Conservation (phyloP, 2,329 filamentous ascomycete genomes). For the Nemania sp. region DNA sequence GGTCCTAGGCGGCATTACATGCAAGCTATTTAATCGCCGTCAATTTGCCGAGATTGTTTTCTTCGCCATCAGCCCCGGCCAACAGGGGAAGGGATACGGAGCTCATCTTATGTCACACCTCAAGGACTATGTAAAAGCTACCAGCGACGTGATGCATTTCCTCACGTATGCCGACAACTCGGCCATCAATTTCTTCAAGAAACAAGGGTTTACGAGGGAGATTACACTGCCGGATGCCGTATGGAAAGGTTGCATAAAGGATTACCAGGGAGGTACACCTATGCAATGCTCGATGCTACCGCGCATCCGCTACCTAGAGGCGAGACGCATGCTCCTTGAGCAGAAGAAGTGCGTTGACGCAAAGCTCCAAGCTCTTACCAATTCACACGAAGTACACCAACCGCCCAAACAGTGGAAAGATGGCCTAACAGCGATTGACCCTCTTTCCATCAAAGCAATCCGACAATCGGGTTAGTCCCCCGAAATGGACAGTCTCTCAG, state of each 20-base stretch:
- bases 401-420: slow-evolving; percentile 89
- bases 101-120: slow-evolving; percentile 98
- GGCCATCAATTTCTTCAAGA: slow-evolving; percentile 98
- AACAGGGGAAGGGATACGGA: slow-evolving; percentile 98
- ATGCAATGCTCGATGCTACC: slow-evolving; percentile 99
- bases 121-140: slow-evolving; percentile 98
- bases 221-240: slow-evolving; percentile 89
- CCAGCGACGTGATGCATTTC: slow-evolving; percentile 97
- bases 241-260: slow-evolving; percentile 99
- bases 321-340: slow-evolving; percentile 92
- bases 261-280: slow-evolving; percentile 98
- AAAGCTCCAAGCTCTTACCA: slow-evolving; percentile 92
- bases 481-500: slow-evolving; percentile 96
- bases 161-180: slow-evolving; percentile 99
- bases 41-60: slow-evolving; percentile 99
- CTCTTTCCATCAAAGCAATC: slow-evolving; percentile 87
- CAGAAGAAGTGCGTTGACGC: slow-evolving; percentile 96
- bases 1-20: slow-evolving; percentile 97
- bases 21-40: slow-evolving; percentile 90
- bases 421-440: slow-evolving; percentile 80
- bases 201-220: slow-evolving; percentile 98
- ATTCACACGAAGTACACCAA: slow-evolving; percentile 86
- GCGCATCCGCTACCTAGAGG: slow-evolving; percentile 92
- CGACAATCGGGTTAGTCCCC: slow-evolving; percentile 93
- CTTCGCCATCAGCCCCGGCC: slow-evolving; percentile 95